Conservation (phyloP, 495 filamentous ascomycete genomes). For the Clavariopsis aquatica region DNA sequence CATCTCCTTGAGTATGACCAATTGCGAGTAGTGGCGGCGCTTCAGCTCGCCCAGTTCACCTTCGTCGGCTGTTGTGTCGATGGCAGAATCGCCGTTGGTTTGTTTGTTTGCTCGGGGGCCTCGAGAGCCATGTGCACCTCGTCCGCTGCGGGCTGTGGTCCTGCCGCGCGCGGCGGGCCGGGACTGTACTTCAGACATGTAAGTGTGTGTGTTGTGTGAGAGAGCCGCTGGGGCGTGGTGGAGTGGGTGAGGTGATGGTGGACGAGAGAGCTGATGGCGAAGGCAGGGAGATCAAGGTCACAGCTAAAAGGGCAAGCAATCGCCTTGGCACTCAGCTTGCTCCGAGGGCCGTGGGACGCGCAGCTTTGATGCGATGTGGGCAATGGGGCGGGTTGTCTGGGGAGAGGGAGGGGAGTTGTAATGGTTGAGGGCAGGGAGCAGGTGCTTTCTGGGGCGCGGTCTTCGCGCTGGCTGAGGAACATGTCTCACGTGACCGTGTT, state of each 20-base stretch:
- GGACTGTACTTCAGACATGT: constrained; percentile 92
- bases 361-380: constrained; percentile 2
- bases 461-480: neutral
- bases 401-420: neutral
- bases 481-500: neutral
- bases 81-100: constrained; percentile 63
- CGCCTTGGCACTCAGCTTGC: constrained; percentile 22
- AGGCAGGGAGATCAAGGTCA: constrained; percentile 18
- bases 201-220: constrained; percentile 23
- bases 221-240: constrained; percentile 10
- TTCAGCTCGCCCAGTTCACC: constrained; percentile 90
- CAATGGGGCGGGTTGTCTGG: constrained; percentile 4
- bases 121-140: constrained; percentile 72
- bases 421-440: neutral
- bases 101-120: constrained; percentile 62
- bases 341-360: neutral
- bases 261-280: constrained; percentile 1
- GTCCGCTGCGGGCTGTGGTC: constrained; percentile 77
- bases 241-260: constrained; percentile 9
- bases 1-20: constrained; percentile 80
- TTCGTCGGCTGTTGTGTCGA: constrained; percentile 72
- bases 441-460: neutral
- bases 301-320: constrained; percentile 26
- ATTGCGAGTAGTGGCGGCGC: constrained; percentile 74
- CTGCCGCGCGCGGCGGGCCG: constrained; percentile 78